Percentiles rank a stretch among this genome's conserved stretches.
Conservation (phyloP, 1,284 basidiomycete genomes). For the Irpex sp. region DNA sequence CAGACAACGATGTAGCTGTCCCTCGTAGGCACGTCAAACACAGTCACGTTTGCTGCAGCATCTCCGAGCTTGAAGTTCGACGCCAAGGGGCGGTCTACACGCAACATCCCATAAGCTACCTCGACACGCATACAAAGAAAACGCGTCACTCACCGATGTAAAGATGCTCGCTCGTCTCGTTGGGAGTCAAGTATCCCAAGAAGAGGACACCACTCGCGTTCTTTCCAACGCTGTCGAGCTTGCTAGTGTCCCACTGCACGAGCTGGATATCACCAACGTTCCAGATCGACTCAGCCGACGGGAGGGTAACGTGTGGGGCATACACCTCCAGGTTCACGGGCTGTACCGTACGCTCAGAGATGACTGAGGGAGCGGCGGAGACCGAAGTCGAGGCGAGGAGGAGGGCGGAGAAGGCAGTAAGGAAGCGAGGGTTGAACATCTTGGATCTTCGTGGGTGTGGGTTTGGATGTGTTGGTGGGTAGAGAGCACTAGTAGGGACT, state of each 20-base stretch:
- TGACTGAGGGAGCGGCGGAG: constrained; percentile 25
- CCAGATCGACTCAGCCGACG: constrained; percentile 31
- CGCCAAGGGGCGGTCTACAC: constrained; percentile 32
- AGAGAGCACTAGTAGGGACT: no score
- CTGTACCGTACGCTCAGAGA: constrained; percentile 9
- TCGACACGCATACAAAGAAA: neutral
- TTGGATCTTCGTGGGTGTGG: neutral
- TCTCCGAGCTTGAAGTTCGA: constrained; percentile 27
- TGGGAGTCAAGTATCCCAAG: constrained; percentile 28
- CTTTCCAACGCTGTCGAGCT: constrained; percentile 26
- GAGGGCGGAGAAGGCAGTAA: neutral
- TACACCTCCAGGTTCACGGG: constrained; percentile 32
- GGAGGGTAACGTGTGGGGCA: constrained; percentile 39
- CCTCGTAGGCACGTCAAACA: constrained; percentile 26
- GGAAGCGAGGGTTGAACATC: neutral
- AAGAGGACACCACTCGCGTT: constrained; percentile 29
- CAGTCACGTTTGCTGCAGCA: constrained; percentile 26
- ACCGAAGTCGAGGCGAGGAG: neutral
- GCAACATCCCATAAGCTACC: no score
- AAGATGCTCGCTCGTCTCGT: constrained; percentile 32
- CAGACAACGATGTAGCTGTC: constrained; percentile 34
- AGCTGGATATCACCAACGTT: constrained; percentile 27
- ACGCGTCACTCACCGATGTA: constrained; percentile 29
- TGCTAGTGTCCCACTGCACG: constrained; percentile 37
- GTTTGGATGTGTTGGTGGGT: no score